phyloP scores from a whole-genome alignment of 306 rosid species.

The Fagus sylvatica region DNA sequence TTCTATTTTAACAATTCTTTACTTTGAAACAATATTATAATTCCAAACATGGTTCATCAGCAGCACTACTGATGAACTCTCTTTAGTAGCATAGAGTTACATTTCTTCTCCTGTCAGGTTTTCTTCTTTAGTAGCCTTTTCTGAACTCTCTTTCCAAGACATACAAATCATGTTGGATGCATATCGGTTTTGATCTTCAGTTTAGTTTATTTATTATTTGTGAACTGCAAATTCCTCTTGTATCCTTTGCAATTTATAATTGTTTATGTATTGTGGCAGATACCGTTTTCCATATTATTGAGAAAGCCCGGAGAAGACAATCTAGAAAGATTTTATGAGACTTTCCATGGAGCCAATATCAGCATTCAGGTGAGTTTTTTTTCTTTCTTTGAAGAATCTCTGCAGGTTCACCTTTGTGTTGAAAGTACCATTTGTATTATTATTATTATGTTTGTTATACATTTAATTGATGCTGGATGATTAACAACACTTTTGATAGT shows the following conservation, averaged over 20 bases:
- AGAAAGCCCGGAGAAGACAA: slow-evolving; percentile 54
- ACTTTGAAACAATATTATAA: background rate
- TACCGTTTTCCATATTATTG: slow-evolving; percentile 74
- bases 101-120: background rate
- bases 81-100: background rate
- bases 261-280: slow-evolving; percentile 41
- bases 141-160: background rate
- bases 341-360: slow-evolving; percentile 88
- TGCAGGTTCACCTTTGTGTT: background rate
- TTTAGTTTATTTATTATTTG: slow-evolving; percentile 13
- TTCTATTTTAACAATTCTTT: background rate
- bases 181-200: slow-evolving; percentile 6
- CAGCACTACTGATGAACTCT: no score
- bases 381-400: background rate
- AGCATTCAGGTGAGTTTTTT: slow-evolving; percentile 71
- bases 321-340: slow-evolving; percentile 71
- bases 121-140: background rate
- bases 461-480: slow-evolving; percentile 31
- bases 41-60: no score
- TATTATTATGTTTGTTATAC: background rate
- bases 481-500: slow-evolving; percentile 57
- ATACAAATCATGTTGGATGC: background rate
- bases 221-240: slow-evolving; percentile 10
- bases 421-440: background rate
- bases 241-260: slow-evolving; percentile 14